Percentiles rank a stretch among this genome's conserved stretches.
phyloP scores from a whole-genome alignment of 2,329 filamentous ascomycete species.

The Colletotrichum tabaci region DNA sequence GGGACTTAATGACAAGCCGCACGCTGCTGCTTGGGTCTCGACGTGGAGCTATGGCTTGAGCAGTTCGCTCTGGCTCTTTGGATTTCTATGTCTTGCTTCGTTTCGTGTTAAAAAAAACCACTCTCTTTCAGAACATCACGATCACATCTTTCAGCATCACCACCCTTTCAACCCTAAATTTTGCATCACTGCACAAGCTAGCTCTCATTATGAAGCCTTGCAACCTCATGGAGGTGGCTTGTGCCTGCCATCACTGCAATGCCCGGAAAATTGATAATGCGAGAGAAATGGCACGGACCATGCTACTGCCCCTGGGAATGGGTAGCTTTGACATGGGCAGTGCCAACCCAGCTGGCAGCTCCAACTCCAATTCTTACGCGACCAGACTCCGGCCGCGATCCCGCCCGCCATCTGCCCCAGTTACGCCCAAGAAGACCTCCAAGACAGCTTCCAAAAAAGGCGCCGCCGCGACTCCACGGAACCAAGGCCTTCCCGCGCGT shows the following conservation, averaged over 20 bases:
- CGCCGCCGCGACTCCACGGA: constrained; percentile 7
- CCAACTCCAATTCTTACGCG: constrained; percentile 29
- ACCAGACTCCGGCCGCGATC: constrained; percentile 36
- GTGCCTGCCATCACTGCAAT: constrained; percentile 26
- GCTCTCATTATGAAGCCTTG: constrained; percentile 14
- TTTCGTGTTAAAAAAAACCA: neutral
- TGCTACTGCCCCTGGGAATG: neutral
- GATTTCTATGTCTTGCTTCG: neutral
- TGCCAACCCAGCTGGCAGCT: constrained; percentile 34
- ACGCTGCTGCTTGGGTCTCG: neutral
- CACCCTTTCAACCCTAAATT: neutral
- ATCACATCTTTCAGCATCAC: neutral
- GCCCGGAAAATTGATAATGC: constrained; percentile 36
- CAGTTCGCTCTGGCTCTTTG: neutral
- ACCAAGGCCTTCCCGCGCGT: constrained; percentile 9
- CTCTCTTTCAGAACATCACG: neutral
- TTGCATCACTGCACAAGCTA: neutral
- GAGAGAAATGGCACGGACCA: constrained; percentile 25
- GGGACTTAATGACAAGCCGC: neutral
- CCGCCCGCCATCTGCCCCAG: constrained; percentile 13
- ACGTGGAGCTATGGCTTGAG: neutral
- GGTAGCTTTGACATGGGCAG: constrained; percentile 16
- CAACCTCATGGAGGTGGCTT: neutral
- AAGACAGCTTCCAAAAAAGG: constrained; percentile 21
- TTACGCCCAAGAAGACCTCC: constrained; percentile 32